These are phyloP conservation scores for Sclerotinia trifoliorum DNA, from an alignment of 2,329 filamentous ascomycete species.

Conservation along the genomic window DNA sequence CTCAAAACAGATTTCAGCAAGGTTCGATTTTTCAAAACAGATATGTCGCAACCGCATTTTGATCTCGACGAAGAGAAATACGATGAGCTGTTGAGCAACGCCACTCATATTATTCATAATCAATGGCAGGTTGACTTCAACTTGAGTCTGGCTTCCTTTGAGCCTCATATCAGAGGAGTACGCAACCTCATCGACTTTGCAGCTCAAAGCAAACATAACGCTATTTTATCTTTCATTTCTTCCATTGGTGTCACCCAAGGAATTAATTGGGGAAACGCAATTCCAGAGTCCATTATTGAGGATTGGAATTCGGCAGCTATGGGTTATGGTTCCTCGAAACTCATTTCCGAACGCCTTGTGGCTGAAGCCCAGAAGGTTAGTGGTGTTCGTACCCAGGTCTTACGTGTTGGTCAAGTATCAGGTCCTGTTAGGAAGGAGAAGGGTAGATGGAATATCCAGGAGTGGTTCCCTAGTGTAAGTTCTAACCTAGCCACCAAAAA, in stretches of 20 bases:
- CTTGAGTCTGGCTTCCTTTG: constrained; percentile 41
- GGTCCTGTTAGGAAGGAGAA: constrained; percentile 41
- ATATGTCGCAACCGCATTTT: constrained; percentile 49
- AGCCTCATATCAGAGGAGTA: constrained; percentile 43
- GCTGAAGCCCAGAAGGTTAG: constrained; percentile 42
- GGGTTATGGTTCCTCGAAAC: constrained; percentile 36
- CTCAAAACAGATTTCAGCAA: constrained; percentile 41
- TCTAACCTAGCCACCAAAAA: neutral
- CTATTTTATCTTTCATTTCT: constrained; percentile 36
- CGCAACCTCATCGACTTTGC: constrained; percentile 42
- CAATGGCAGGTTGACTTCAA: constrained; percentile 45
- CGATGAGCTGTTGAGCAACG: constrained; percentile 27
- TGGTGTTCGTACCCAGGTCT: constrained; percentile 44
- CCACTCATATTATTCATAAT: constrained; percentile 29
- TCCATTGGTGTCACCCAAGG: constrained; percentile 29
- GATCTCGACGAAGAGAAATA: constrained; percentile 44
- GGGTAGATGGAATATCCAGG: constrained; percentile 55
- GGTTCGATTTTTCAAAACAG: constrained; percentile 50
- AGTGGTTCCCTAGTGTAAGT: constrained; percentile 52
- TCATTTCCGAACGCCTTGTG: constrained; percentile 43
- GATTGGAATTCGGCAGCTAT: constrained; percentile 40
- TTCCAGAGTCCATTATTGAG: constrained; percentile 42
- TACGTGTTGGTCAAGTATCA: constrained; percentile 51
- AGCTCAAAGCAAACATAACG: constrained; percentile 20
- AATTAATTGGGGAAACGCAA: constrained; percentile 25